A percentile compares a stretch with the other conserved stretches of the same genome.
These are phyloP conservation scores for Sequoiadendron giganteum DNA, from an alignment of 75 land plant species.

Conservation along the genomic window DNA sequence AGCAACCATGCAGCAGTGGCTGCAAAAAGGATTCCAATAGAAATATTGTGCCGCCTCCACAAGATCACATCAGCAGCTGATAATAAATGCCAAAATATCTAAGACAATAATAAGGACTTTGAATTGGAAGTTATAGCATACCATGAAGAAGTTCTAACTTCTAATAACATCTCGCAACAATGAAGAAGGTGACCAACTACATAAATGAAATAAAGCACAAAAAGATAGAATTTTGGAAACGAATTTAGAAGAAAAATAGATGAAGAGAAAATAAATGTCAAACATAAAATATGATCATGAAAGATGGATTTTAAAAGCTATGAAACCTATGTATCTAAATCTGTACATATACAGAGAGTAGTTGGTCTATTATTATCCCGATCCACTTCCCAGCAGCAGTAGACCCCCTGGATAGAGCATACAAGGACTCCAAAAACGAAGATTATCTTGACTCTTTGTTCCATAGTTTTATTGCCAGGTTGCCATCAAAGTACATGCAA, in stretches of 20 bases:
- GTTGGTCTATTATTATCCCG: background rate
- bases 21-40: constrained; percentile 50
- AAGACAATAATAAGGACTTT: background rate
- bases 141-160: background rate
- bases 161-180: background rate
- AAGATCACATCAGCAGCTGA: constrained; percentile 75
- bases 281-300: background rate
- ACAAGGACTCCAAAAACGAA: background rate
- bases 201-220: background rate
- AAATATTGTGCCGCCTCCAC: constrained; percentile 54
- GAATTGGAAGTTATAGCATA: background rate
- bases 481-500: background rate
- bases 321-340: background rate
- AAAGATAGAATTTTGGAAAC: background rate
- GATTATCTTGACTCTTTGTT: background rate
- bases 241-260: background rate
- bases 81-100: background rate
- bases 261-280: background rate
- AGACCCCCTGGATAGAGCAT: background rate
- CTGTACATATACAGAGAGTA: background rate
- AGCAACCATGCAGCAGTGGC: constrained; percentile 67
- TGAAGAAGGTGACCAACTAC: background rate
- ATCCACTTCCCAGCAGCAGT: background rate
- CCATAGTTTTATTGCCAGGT: background rate
- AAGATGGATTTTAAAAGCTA: background rate